Conservation (phyloP, 148 eudicot genomes). For the Simmondsia chinensis region DNA sequence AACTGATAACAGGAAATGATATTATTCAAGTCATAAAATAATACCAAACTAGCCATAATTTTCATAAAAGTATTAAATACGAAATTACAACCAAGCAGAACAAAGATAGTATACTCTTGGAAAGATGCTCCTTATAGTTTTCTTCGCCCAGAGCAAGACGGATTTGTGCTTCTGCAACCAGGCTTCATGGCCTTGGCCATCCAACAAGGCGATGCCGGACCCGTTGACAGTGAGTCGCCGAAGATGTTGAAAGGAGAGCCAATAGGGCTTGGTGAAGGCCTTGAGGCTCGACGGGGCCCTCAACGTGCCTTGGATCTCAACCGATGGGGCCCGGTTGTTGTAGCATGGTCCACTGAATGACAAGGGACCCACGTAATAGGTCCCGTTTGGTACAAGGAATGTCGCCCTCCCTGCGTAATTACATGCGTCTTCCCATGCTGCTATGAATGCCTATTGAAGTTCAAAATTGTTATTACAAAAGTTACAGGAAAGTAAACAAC, state of each 20-base stretch:
- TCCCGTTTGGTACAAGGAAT: neutral
- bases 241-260: neutral
- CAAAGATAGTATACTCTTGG: neutral
- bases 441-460: neutral
- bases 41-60: too few relatives aligned
- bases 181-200: constrained; percentile 1
- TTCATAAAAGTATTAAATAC: too few relatives aligned
- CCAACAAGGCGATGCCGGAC: neutral
- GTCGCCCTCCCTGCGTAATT: neutral
- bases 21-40: too few relatives aligned
- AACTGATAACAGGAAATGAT: too few relatives aligned
- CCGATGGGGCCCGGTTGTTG: neutral
- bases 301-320: neutral
- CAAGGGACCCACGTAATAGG: neutral
- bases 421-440: neutral
- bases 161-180: neutral
- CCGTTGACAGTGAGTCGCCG: neutral
- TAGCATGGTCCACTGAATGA: neutral
- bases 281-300: neutral
- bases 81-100: too few relatives aligned
- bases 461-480: neutral
- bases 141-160: neutral
- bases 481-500: too few relatives aligned
- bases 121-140: too few relatives aligned
- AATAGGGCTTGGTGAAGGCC: neutral